These are phyloP conservation scores for Xerocomellus amylosporus DNA, from an alignment of 768 basidiomycete genomes.

Conservation along the genomic window DNA sequence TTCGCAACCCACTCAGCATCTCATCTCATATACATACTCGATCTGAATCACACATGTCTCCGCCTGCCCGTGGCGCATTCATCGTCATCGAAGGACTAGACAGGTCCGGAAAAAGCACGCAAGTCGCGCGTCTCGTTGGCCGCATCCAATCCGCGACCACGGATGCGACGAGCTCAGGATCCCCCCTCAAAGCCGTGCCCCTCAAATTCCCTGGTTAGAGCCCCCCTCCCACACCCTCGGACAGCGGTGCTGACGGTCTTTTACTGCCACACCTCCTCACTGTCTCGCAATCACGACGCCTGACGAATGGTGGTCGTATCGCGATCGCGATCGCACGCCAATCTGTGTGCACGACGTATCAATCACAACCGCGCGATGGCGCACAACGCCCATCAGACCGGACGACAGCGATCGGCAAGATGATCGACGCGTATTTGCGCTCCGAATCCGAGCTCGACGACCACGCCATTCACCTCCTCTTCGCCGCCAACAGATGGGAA, in stretches of 20 bases:
- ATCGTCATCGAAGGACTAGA: conserved; percentile 97
- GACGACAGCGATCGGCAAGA: conserved; percentile 84
- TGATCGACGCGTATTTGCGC: conserved; percentile 91
- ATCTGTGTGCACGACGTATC: neutral
- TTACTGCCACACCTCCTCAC: neutral
- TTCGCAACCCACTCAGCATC: too few species aligned
- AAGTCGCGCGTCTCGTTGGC: conserved; percentile 59
- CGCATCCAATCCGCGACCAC: conserved; percentile 42
- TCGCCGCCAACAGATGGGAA: conserved; percentile 98
- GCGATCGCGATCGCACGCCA: neutral
- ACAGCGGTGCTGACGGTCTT: neutral
- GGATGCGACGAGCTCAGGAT: neutral
- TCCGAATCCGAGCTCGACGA: conserved; percentile 87
- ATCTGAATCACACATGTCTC: conserved; percentile 1
- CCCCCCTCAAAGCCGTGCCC: conserved; percentile 41
- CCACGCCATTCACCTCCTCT: conserved; percentile 87
- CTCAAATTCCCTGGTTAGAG: conserved; percentile 87
- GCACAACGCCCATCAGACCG: conserved; percentile 56
- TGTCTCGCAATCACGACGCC: neutral
- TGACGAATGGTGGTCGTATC: neutral
- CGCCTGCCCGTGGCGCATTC: conserved; percentile 61
- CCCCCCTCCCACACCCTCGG: neutral
- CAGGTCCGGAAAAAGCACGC: conserved; percentile 91
- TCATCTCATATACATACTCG: neutral
- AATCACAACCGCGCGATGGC: neutral